Evolutionary conservation across 495 filamentous ascomycete genomes (phyloP), one percentile per base, ranked within the genome.

Genomic region (Neurospora sp.): DNA sequence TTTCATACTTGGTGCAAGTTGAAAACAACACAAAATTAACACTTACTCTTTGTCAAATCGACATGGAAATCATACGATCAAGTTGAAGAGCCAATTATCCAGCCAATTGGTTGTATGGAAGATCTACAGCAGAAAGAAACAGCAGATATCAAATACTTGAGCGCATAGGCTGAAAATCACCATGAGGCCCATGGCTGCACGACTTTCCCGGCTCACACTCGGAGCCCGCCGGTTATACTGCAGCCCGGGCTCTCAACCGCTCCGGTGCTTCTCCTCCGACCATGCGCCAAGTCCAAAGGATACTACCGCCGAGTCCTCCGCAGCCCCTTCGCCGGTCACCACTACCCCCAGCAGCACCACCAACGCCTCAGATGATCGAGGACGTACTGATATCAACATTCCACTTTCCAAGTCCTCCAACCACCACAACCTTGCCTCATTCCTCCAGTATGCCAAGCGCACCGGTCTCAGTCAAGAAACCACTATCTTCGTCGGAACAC

Each of bases 391-490:
- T 16, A 39, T 39, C 22, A 22, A 44, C 48, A 61, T 16, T 16
- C 42, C 69, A 82, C 80, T 76, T 82, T 75, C 73, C 85, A 83
- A 75, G 27, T 84, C 84, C 71, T 76, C 81, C 72, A 81, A 87
- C 72, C 93, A 97, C 81, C 78, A 88, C 77, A 86, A 91, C 81
- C 86, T 94, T 16, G 75, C 84, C 5, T 88, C 91, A 18, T 98
- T 96, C 81, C 85, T 93, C 71, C 80, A 85, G 70, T 90, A 97
- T 82, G 91, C 92, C 27, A 73, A 84, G 11, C 87, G 87, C 68
- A 82, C 81, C n/a, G 82, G 82, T 14, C 82, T 93, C 20, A 80
- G 84, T 75, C 74, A 80, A 0, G 77, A 76, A 18, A 87, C 83
- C 37, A 88, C 86, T 10, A 83, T 86, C 39, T 93, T 88, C 79